Evolutionary conservation across 2,329 filamentous ascomycete species (phyloP).

Genomic region (Aspergillus spinulosporus): DNA sequence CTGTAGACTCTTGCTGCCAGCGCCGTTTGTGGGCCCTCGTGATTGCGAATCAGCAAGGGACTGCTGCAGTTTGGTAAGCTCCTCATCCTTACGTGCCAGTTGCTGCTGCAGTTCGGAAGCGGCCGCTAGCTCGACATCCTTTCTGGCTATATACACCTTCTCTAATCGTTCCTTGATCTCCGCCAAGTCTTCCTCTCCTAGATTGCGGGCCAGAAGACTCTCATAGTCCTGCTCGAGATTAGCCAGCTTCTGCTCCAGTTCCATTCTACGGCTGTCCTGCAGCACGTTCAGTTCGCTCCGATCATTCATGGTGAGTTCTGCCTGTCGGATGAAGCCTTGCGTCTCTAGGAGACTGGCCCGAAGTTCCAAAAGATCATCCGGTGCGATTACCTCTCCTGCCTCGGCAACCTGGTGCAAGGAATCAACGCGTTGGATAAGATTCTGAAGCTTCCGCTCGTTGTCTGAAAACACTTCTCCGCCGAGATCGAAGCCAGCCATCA

Average conservation of each 20-base stretch:
- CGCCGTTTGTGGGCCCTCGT: conserved; percentile 59
- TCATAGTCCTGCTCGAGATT: conserved; percentile 81
- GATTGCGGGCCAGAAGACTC: conserved; percentile 73
- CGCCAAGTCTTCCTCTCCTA: conserved; percentile 75
- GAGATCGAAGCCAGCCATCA: conserved; percentile 98
- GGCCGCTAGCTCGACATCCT: conserved; percentile 70
- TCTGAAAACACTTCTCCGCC: conserved; percentile 90
- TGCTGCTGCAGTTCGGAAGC: conserved; percentile 76
- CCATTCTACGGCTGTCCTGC: conserved; percentile 65
- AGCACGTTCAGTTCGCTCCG: conserved; percentile 63
- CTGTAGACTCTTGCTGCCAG: conserved; percentile 75
- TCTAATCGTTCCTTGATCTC: conserved; percentile 80
- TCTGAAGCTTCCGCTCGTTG: conserved; percentile 81
- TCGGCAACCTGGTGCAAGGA: conserved; percentile 73
- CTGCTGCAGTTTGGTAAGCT: conserved; percentile 77
- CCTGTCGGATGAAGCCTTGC: conserved; percentile 88
- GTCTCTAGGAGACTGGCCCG: conserved; percentile 80
- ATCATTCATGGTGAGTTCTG: conserved; percentile 80
- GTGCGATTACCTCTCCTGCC: conserved; percentile 74
- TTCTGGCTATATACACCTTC: conserved; percentile 72
- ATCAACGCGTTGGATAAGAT: conserved; percentile 81
- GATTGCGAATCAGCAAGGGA: conserved; percentile 71
- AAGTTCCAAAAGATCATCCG: conserved; percentile 76
- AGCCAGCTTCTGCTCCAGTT: conserved; percentile 74
- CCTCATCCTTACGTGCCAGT: conserved; percentile 72